A percentile compares a stretch with the other conserved stretches of the same genome.
These are phyloP conservation scores for Colletotrichum horii DNA, from an alignment of 2,329 filamentous ascomycete species.

Conservation along the genomic window DNA sequence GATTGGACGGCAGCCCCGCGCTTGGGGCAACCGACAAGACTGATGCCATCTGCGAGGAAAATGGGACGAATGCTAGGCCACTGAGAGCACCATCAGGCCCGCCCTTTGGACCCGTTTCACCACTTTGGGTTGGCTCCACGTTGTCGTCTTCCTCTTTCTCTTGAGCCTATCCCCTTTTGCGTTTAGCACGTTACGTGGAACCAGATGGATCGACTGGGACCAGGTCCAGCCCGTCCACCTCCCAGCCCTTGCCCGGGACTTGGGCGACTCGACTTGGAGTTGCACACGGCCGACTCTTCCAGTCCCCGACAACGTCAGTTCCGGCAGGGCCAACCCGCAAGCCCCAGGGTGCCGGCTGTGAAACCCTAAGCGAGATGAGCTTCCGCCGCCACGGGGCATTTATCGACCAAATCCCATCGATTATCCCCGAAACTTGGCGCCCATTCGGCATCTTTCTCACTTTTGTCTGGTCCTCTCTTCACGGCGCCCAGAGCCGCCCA, in stretches of 20 bases:
- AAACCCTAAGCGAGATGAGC: constrained; percentile 25
- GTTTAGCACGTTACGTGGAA: constrained; percentile 17
- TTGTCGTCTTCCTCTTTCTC: neutral
- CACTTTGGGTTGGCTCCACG: constrained; percentile 9
- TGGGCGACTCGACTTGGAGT: neutral
- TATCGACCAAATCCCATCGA: constrained; percentile 4
- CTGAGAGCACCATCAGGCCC: neutral
- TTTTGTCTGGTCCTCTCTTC: neutral
- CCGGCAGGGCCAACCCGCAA: neutral
- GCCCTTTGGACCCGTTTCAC: constrained; percentile 8
- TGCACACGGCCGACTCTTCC: neutral
- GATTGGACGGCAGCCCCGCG: constrained; percentile 11
- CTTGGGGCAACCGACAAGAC: neutral
- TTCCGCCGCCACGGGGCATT: constrained; percentile 19
- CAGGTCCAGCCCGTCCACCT: constrained; percentile 3
- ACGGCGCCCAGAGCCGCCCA: constrained; percentile 13
- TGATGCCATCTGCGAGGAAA: constrained; percentile 1
- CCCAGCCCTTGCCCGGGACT: neutral
- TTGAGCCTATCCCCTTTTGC: constrained; percentile 5
- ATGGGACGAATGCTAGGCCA: neutral
- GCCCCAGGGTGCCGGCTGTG: constrained; percentile 10
- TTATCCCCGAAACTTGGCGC: neutral
- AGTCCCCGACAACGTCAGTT: constrained; percentile 5
- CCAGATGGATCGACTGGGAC: constrained; percentile 7
- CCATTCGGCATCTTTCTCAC: constrained; percentile 2